These are phyloP conservation scores for Orbilia ellipsospora DNA, from an alignment of 2,329 filamentous ascomycete species.

Conservation along the genomic window DNA sequence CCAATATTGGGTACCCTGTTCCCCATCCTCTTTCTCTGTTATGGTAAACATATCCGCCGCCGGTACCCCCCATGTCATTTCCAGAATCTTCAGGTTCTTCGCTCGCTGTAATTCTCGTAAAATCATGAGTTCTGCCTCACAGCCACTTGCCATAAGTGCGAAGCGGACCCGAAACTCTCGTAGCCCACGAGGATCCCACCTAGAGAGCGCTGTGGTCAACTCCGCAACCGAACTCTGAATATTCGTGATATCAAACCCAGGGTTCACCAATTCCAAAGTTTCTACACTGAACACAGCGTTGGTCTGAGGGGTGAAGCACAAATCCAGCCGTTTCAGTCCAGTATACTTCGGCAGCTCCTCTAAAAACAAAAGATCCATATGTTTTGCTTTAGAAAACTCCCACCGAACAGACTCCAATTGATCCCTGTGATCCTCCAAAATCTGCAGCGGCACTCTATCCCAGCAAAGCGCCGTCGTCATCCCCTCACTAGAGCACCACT, in stretches of 20 bases:
- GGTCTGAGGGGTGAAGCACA: not conserved
- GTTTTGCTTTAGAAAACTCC: constrained; percentile 5
- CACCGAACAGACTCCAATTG: constrained; percentile 24
- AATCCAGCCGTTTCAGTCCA: constrained; percentile 19
- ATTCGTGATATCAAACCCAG: too few species aligned
- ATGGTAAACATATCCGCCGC: too few species aligned
- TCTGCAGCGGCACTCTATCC: not conserved
- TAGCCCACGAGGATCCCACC: constrained; percentile 22
- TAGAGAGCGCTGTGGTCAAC: not conserved
- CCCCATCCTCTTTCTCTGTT: not conserved
- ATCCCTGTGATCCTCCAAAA: constrained; percentile 16
- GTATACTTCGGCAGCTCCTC: not conserved
- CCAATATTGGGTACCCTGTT: constrained; percentile 6
- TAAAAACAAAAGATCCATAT: not conserved
- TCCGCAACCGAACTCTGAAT: not conserved
- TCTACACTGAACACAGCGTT: not conserved
- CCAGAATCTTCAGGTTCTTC: constrained; percentile 17
- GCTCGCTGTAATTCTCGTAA: constrained; percentile 8
- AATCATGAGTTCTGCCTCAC: not conserved
- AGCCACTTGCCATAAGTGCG: constrained; percentile 1
- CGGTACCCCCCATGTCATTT: constrained; percentile 25
- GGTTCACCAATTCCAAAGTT: not conserved
- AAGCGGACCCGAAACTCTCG: constrained; percentile 29
- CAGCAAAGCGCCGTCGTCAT: constrained; percentile 1
- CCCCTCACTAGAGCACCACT: constrained; percentile 25